Evolutionary conservation across 139 green algal species (phyloP), one percentile per base, ranked within the genome.

Genomic region (Volvox africanus): DNA sequence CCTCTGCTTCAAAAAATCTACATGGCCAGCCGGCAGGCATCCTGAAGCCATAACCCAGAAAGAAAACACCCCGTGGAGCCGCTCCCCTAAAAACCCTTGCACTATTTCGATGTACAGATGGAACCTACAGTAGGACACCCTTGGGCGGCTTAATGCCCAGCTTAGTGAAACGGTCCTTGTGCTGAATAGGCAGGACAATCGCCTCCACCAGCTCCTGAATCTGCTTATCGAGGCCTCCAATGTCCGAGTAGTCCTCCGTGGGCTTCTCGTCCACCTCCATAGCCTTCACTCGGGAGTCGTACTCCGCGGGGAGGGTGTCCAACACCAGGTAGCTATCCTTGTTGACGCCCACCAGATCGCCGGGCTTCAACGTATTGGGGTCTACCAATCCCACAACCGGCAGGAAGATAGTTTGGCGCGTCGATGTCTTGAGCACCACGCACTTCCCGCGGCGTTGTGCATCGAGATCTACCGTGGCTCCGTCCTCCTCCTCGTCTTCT

Each of bases 261-360:
- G 98, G 98, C 95, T 99, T 99, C 95, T 99, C 98, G 91, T 99
- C 98, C 87, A 99, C 97, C 93, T 99, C 96, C 97, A 99, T 99
- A 61, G 97, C 98, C 93, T 99, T 99, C 0, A 99, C 98, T 2
- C 98, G 93, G 28, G 96, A 97, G 95, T 99, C 98, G 84, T 99
- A 99, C 95, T 99, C 98, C 0, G 98, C 97, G 19, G 98, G 98
- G 32, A 99, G 95, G 0, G 96, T 99, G 94, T 99, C 98, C 17
- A 99, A 92, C 89, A 99, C 98, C 13, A 99, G 95, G 92, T 99
- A 99, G 80, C 93, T 97, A 96, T 99, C 98, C 94, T 99, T 99
- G 96, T 99, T 99, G 50, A 99, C 98, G 20, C 98, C 98, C n/a
- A 99, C 98, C 88, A 99, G 94, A 92, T 99, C 98, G 16, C 94